These are phyloP conservation scores for Cladosporium austrohemisphaericum DNA, from an alignment of 2,329 filamentous ascomycete genomes.

Conservation along the genomic window DNA sequence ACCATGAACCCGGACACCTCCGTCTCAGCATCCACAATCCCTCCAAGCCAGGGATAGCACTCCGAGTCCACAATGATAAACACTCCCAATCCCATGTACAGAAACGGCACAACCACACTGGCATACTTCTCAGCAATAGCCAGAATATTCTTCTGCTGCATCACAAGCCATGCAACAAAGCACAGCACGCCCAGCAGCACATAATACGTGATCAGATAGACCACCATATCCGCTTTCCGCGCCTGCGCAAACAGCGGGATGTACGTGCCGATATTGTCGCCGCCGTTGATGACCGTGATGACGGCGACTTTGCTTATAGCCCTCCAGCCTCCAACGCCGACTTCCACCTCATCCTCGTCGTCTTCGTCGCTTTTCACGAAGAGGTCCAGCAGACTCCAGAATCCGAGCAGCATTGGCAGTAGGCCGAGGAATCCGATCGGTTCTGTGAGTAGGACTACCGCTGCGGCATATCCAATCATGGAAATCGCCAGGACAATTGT, in stretches of 20 bases:
- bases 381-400: neutral
- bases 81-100: neutral
- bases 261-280: slow-evolving; percentile 5
- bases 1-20: neutral
- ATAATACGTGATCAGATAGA: neutral
- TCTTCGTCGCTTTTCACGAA: neutral
- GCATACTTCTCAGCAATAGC: slow-evolving; percentile 1
- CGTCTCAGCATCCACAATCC: neutral
- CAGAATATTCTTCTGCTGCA: slow-evolving; percentile 6
- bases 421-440: slow-evolving; percentile 3
- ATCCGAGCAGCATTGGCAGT: neutral
- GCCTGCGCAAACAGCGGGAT: slow-evolving; percentile 3
- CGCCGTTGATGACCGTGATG: slow-evolving; percentile 1
- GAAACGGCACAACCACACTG: neutral
- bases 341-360: neutral
- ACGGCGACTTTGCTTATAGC: neutral
- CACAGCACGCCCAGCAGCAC: neutral
- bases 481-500: slow-evolving; percentile 34
- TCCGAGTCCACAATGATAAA: neutral
- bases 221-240: neutral
- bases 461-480: slow-evolving; percentile 35
- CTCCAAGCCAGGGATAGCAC: slow-evolving; percentile 7
- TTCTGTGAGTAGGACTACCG: slow-evolving; percentile 29
- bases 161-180: neutral
- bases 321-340: neutral